A percentile compares a stretch with the other conserved stretches of the same genome.
These are phyloP conservation scores for Zymoseptoria brevis DNA, from an alignment of 2,329 filamentous ascomycete species.

Conservation along the genomic window DNA sequence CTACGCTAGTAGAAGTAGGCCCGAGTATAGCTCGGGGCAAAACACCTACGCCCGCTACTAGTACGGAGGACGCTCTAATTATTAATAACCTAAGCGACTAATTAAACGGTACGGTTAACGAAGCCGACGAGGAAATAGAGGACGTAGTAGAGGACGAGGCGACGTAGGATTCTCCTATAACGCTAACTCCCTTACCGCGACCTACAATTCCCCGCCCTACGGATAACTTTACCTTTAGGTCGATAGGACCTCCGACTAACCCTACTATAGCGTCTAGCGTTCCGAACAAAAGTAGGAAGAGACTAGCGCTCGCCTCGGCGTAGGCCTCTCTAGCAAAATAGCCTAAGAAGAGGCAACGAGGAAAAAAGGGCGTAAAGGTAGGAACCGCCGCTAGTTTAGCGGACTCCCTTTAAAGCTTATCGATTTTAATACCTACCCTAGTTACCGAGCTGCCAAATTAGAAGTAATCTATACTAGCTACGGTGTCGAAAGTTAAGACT, in stretches of 20 bases:
- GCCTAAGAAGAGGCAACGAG: too few species aligned
- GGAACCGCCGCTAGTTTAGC: too few species aligned
- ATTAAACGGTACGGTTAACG: not conserved
- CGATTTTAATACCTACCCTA: not conserved
- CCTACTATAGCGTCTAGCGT: not conserved
- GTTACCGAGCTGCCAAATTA: not conserved
- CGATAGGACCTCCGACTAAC: not conserved
- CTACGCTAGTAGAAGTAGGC: not conserved
- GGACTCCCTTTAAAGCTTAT: not conserved
- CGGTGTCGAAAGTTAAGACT: not conserved
- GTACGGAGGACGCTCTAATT: not conserved
- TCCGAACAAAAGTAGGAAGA: not conserved
- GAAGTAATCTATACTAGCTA: too few species aligned
- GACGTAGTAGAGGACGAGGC: not conserved
- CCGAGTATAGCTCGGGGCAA: not conserved
- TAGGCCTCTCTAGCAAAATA: too few species aligned
- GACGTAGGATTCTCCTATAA: not conserved
- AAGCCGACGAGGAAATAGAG: not conserved
- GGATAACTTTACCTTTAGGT: not conserved
- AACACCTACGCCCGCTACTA: not conserved
- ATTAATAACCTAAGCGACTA: not conserved
- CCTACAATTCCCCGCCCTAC: not conserved
- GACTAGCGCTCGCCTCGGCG: not conserved
- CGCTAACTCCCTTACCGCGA: not conserved
- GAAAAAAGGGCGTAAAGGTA: too few species aligned